Evolutionary conservation across 2,329 filamentous ascomycete genomes (phyloP).

Genomic region (Aureobasidium sp.): DNA sequence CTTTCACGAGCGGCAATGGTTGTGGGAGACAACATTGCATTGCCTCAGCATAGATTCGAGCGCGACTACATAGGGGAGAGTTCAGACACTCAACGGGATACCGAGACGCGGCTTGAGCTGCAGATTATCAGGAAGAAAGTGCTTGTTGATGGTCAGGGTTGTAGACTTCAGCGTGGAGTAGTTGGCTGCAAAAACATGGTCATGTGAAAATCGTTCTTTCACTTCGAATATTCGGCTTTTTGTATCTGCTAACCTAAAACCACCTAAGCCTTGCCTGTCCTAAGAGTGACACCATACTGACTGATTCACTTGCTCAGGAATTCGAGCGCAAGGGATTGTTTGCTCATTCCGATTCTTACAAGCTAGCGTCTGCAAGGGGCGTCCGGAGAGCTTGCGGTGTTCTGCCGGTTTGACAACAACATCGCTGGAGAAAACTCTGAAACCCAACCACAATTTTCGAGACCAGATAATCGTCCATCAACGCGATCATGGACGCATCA

Average conservation of each 20-base stretch:
- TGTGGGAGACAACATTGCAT: no score
- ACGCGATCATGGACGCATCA: constrained; percentile 6
- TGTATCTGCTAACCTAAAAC: not conserved
- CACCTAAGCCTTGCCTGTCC: not conserved
- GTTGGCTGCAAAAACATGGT: no score
- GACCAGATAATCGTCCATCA: not conserved
- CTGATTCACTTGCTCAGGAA: not conserved
- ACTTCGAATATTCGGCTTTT: no score
- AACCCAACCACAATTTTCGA: not conserved
- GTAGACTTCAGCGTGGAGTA: no score
- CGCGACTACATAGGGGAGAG: no score
- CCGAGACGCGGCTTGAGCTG: no score
- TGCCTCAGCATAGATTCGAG: no score
- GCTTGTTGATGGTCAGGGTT: no score
- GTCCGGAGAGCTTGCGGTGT: constrained; percentile 4
- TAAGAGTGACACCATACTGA: not conserved
- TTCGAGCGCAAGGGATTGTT: not conserved
- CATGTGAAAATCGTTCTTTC: no score
- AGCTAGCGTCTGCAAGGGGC: constrained; percentile 5
- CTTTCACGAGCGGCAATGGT: no score
- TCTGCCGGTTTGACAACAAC: constrained; percentile 6
- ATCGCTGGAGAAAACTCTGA: not conserved
- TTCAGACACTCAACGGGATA: no score
- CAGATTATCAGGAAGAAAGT: no score
- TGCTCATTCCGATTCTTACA: not conserved